These are phyloP conservation scores for Daedaleopsis sinensis DNA, from an alignment of 768 basidiomycete species.

Conservation along the genomic window DNA sequence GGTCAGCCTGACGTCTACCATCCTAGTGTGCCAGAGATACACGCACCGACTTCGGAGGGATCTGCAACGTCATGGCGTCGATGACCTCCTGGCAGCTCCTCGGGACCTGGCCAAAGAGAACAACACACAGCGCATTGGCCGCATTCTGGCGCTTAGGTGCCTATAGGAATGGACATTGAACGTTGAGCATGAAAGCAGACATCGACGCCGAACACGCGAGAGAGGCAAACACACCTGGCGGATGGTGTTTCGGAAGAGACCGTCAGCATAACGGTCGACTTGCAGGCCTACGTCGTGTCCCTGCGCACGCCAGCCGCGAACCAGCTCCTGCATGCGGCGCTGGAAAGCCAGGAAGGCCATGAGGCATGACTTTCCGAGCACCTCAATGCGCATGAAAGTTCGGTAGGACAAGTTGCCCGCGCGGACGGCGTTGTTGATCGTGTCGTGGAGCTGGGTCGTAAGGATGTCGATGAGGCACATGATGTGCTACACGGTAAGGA, in stretches of 20 bases:
- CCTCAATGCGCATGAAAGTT: neutral
- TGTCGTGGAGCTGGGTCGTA: neutral
- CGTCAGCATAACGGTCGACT: slow-evolving; percentile 14
- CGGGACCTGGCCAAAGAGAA: too few species aligned
- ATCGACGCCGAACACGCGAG: too few species aligned
- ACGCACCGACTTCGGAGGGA: too few species aligned
- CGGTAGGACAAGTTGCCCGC: neutral
- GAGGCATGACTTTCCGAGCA: slow-evolving; percentile 11
- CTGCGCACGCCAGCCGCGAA: slow-evolving; percentile 11
- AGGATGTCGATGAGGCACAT: slow-evolving; percentile 12
- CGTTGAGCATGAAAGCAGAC: too few species aligned
- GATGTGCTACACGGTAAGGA: slow-evolving; percentile 8
- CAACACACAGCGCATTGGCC: too few species aligned
- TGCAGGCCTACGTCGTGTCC: slow-evolving; percentile 11
- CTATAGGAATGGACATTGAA: too few species aligned
- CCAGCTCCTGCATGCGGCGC: slow-evolving; percentile 4
- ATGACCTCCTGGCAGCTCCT: too few species aligned
- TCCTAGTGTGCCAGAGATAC: too few species aligned
- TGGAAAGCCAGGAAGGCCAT: slow-evolving; percentile 12
- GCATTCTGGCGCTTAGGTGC: too few species aligned
- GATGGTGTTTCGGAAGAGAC: slow-evolving; percentile 10
- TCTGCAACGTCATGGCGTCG: too few species aligned
- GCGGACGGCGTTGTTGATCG: neutral
- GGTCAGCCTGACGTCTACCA: too few species aligned
- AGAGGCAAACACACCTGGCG: neutral